These are phyloP conservation scores for sunflower (Helianthus annuus) DNA, from an alignment of 129 eudicot genomes.

Conservation along the genomic window HanXRQr2.0-SUNRISE NC_035433.2:140817345-140817844, in stretches of 20 bases:
- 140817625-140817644: constrained; percentile 93
- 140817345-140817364: constrained; percentile 96
- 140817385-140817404: constrained; percentile 94
- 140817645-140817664: constrained; percentile 97
- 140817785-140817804: constrained; percentile 94
- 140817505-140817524: constrained; percentile 92
- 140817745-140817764: constrained; percentile 89
- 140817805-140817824: constrained; percentile 93
- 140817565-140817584: constrained; percentile 82
- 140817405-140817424: constrained; percentile 84
- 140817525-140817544: constrained; percentile 99
- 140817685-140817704: constrained; percentile 92
- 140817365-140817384: constrained; percentile 97
- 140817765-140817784: constrained; percentile 95
- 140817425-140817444: constrained; percentile 90
- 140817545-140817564: constrained; percentile 90
- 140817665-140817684: constrained; percentile 93
- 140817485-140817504: constrained; percentile 94
- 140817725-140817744: constrained; percentile 96
- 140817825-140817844: constrained; percentile 97
- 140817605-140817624: constrained; percentile 92
- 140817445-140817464: constrained; percentile 94
- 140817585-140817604: constrained; percentile 96
- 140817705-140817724: constrained; percentile 97
- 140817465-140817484: constrained; percentile 99